Evolutionary conservation across 345 rosid species (phyloP), one percentile per base, ranked within the genome.

Genomic region (Barbarea vulgaris): DNA sequence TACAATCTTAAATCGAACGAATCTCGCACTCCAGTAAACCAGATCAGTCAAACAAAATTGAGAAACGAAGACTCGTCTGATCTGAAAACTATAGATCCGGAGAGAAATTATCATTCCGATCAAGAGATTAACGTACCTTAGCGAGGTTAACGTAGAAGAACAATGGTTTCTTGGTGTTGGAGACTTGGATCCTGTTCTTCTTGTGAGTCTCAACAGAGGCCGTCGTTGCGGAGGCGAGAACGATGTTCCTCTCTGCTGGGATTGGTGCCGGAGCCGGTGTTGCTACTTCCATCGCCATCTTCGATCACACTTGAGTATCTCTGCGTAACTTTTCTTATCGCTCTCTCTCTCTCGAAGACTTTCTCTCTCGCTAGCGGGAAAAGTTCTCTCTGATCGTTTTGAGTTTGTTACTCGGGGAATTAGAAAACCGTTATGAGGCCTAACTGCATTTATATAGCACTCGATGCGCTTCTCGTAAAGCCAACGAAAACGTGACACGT

Each of bases 111-210:
- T 7, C 12, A 9, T 24, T 50, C 64, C 36, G 64, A 36, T 70
- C 10, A 11, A 50, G 54, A 58, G 17, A 74, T 34, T 4, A 1
- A 13, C 36, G n/a, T 51, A 81, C 86, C 83, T 88, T 88, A 5
- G 90, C 90, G 66, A 88, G 93, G 76, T 88, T 86, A 14, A 88
- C 88, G 15, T 88, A 86, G 80, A 88, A 88, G 77, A 88, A 84
- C 48, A 88, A 78, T 0, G 93, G 90, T 42, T 88, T 88, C 79
- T 88, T 84, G 58, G 93, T 83, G 82, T 84, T 84, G 27, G 93
- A 88, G 3, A 86, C 90, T 73, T 86, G 93, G 47, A 88, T 88
- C 69, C 86, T 79, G 68, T 86, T 86, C 80, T 83, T 86, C 85
- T 86, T 88, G 28, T 76, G 88, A n/a, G 79, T 28, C 21, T 85